Base-by-base conservation (phyloP, 495 filamentous ascomycete species). In the Glonium stellatum region DNA sequence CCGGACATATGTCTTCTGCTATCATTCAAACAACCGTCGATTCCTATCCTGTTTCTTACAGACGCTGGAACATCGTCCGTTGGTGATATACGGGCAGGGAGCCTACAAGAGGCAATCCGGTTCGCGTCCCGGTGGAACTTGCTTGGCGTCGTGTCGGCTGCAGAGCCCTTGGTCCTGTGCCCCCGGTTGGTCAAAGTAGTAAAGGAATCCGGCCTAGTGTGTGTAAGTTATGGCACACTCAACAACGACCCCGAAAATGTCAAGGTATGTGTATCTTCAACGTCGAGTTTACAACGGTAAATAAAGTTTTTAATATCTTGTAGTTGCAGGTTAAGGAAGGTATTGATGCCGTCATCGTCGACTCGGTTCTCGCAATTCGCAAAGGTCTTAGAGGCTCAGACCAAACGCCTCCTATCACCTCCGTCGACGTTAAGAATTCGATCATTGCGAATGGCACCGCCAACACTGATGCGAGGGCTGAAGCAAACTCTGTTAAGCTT, bases 331-430 rank as follows among this genome's bases (percentile, higher is more conserved):
- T 95, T 15, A 85, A 90, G 22, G 89, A 96, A 72, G 93, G 93
- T 48, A 95, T 98, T 54, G 92, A 97, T 73, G 92, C 92, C 6
- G 91, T 97, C 23, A 97, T 97, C 69, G 93, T 97, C 41, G 92
- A 97, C 69, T 90, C 82, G 44, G 92, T 97, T 10, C 78, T 97
- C 13, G 85, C 86, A 21, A 92, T 96, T 56, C 79, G 86, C 19
- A 85, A 88, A 66, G 86, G 85, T 0, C 77, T 88, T 52, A 88
- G 83, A 71, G 77, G 63, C 44, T 42, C 58, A 11, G 55, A 65
- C 13, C 50, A 63, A 54, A 37, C 39, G 9, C 5, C n/a, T 25
- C 19, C 51, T 13, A 15, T 37, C 19, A 18, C 34, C 1, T 19
- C 6, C 25, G 25, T 44, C 27, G 35, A 31, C 2, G 6, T 31